Base-by-base conservation (phyloP, 2,329 filamentous ascomycete genomes). In the Cercospora citrullina region DNA sequence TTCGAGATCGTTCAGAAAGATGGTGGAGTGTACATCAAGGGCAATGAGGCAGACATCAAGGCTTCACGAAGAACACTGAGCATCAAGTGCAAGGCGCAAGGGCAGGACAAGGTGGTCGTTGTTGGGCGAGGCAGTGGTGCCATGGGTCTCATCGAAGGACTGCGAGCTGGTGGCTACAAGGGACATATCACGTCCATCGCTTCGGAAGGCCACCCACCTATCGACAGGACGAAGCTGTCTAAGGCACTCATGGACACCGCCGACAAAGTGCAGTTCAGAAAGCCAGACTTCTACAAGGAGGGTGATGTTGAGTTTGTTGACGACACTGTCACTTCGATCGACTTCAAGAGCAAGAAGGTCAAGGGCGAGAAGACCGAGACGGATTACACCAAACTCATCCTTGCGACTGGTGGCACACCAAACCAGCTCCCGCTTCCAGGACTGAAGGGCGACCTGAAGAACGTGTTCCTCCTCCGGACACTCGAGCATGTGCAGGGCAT, bases 201-300 rank as follows among this genome's bases (percentile, higher is more conserved):
- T 12, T 89, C 87, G 71, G 95, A 99, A 80, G 90, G 91, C 78
- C 86, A 91, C 36, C 75, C 75, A 16, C 94, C 94, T 33, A 94
- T 98, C 74, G 95, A 99, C 81, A 89, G 95, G 21, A 93, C 95
- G 10, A 98, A 98, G 84, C 86, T 99, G 51, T 97, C 94, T 76
- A 99, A 99, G 81, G 93, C 94, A 0, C 85, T 99, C 12, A 86
- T 97, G 70, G 88, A 91, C 6, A 94, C 99, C 77, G 80, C 88
- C 1, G 85, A 86, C 55, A 97, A 96, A 81, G 81, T 97, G 53
- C 88, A 90, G 51, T 91, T 89, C 85, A 87, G 95, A 69, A 87
- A 91, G 63, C 85, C 88, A 71, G 87, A 89, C 36, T 97, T 91
- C 87, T 98, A 92, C 80, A 89, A 85, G 68, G 82, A 85, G 31